Base-by-base conservation (phyloP, 768 basidiomycete genomes). In the Albatrellus ellisii region DNA sequence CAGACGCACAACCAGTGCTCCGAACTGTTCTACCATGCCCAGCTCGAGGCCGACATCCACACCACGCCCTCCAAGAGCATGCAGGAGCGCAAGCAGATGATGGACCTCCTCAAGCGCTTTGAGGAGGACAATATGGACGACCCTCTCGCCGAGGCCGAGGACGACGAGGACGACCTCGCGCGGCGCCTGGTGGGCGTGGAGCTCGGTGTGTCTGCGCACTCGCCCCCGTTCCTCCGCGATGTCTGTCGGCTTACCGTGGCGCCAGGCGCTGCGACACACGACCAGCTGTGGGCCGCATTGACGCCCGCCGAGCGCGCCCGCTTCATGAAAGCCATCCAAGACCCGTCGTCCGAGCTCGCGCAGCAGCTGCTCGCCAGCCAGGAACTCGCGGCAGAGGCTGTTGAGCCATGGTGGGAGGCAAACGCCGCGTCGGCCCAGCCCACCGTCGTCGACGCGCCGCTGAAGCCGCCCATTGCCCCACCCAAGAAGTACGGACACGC, bases 11-110 rank as follows among this genome's bases (percentile, higher is more conserved):
- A 67, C 2, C 68, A 72, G 56, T 90, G 87, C 62, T 87, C 86
- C 20, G 88, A 90, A 56, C 61, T 66, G 0, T 91, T 91, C 56
- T 89, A 88, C 58, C 75, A 75, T 49, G 77, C 75, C 39, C 79
- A 86, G 53, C 59, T 90, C 3, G 75, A 82, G 48, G 57, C 58
- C 2, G 75, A 80, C 35, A 79, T 86, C 41, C 67, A 66, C 29
- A 54, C 69, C 0, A 67, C 65, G 26, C 67, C 78, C 3, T 70
- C 75, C 4, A 75, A 70, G 52, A 64, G 69, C 2, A 58, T 62
- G 0, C 62, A 72, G 44, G 84, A 90, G 53, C 66, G 75, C 33
- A 55, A 60, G 35, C 64, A 69, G 46, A 88, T 86, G 72, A 58
- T 89, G 52, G 74, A 77, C 36, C 54, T 89, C 4, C 63, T 90